Percentiles rank a stretch among this genome's conserved stretches.
Evolutionary conservation across 768 basidiomycete species (phyloP).

Genomic region (Suillus lakei): DNA sequence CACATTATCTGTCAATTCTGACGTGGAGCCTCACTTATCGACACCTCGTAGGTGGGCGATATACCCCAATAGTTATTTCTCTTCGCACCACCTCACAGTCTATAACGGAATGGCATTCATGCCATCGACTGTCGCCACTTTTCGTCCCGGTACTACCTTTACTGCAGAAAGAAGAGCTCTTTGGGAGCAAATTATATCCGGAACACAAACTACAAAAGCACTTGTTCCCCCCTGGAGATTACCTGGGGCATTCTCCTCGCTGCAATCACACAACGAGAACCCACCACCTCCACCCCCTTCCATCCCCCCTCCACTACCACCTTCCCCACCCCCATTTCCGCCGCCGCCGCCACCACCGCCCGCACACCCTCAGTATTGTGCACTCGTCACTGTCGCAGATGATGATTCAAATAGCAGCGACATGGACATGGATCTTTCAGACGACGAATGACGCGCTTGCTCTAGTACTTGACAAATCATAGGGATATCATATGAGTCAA

Average conservation of each 20-base stretch:
- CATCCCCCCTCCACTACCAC: constrained; percentile 39
- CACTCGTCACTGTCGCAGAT: background rate
- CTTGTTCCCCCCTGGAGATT: constrained; percentile 29
- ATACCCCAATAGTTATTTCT: constrained; percentile 66
- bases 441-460: constrained; percentile 22
- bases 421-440: constrained; percentile 35
- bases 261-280: constrained; percentile 11
- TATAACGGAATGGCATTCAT: constrained; percentile 50
- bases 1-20: constrained; percentile 8
- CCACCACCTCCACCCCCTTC: constrained; percentile 39
- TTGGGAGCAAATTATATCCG: constrained; percentile 44
- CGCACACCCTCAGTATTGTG: background rate
- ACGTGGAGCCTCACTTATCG: background rate
- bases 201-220: constrained; percentile 6
- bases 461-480: background rate
- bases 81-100: constrained; percentile 55
- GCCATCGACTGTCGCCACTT: constrained; percentile 26
- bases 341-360: constrained; percentile 15
- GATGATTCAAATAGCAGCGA: background rate
- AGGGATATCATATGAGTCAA: background rate
- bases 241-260: constrained; percentile 24
- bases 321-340: constrained; percentile 25
- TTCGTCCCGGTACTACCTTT: constrained; percentile 37
- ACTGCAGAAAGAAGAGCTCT: constrained; percentile 42
- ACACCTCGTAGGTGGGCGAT: constrained; percentile 56